These are phyloP conservation scores for Chrysoporthe austroafricana DNA, from an alignment of 2,329 filamentous ascomycete species.

Conservation along the genomic window DNA sequence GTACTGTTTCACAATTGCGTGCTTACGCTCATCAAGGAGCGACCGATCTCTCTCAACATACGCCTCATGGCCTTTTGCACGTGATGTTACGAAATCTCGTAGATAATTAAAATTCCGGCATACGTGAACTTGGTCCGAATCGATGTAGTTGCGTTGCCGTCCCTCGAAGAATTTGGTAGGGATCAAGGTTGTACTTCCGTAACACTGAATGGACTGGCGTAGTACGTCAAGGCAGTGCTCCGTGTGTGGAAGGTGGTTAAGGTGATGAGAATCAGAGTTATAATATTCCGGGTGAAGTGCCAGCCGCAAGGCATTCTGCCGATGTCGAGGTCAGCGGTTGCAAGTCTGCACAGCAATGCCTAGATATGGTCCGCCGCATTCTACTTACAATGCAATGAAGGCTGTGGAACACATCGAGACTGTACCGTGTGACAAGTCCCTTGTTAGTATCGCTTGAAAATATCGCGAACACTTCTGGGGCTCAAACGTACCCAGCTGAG, in stretches of 20 bases:
- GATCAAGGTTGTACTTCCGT: constrained; percentile 27
- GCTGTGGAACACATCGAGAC: constrained; percentile 18
- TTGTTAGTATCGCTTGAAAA: background rate
- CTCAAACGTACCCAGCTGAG: constrained; percentile 10
- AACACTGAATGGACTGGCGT: constrained; percentile 27
- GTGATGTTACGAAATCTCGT: constrained; percentile 29
- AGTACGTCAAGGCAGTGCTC: constrained; percentile 27
- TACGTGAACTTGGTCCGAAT: constrained; percentile 25
- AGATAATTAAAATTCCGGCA: constrained; percentile 25
- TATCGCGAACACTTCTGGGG: background rate
- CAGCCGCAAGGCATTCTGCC: constrained; percentile 14
- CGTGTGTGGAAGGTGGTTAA: constrained; percentile 15
- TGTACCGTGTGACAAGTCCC: background rate
- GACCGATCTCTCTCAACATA: constrained; percentile 13
- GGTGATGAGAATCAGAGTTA: background rate
- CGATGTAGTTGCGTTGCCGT: constrained; percentile 23
- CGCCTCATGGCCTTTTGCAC: constrained; percentile 15
- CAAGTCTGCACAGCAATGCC: background rate
- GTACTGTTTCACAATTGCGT: constrained; percentile 13
- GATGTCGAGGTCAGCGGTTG: background rate
- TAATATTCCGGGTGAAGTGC: constrained; percentile 13
- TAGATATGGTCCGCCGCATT: background rate
- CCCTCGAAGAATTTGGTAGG: constrained; percentile 25
- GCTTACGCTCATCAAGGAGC: constrained; percentile 15
- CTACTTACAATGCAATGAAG: constrained; percentile 19